Evolutionary conservation across 345 rosid species (phyloP).

Genomic region (Excoecaria cochinchinensis): DNA sequence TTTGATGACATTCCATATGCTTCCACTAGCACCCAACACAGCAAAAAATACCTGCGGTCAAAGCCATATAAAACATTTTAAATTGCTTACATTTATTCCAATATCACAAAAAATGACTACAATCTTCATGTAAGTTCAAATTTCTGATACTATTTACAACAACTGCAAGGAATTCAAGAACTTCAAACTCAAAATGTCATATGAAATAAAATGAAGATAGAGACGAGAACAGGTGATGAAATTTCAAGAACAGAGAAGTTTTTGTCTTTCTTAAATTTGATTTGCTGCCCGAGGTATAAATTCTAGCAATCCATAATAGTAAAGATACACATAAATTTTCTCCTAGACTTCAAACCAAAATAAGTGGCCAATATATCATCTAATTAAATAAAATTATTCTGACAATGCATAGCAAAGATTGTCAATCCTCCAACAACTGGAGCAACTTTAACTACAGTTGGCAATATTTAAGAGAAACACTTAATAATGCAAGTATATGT

Average conservation of each 20-base stretch:
- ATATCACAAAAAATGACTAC: neutral
- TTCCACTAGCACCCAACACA: constrained; percentile 79
- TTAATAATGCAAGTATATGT: neutral
- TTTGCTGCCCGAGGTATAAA: neutral
- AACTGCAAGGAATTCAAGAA: neutral
- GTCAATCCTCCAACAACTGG: neutral
- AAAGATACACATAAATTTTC: neutral
- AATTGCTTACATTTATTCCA: neutral
- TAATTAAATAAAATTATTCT: neutral
- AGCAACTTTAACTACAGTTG: neutral
- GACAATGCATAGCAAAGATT: neutral
- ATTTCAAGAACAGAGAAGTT: neutral
- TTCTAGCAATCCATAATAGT: neutral
- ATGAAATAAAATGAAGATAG: neutral
- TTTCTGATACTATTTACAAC: neutral
- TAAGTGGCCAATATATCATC: neutral
- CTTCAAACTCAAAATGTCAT: neutral
- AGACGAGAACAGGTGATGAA: neutral
- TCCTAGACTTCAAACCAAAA: neutral
- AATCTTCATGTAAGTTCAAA: neutral
- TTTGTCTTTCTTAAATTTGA: neutral
- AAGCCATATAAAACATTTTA: neutral
- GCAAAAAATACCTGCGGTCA: constrained; percentile 55
- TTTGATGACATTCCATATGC: constrained; percentile 64
- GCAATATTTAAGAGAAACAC: neutral